Percentiles rank a stretch among this genome's conserved stretches.
phyloP scores from a whole-genome alignment of 371 early-diverging fungal species.

The Lichtheimia ornata region DNA sequence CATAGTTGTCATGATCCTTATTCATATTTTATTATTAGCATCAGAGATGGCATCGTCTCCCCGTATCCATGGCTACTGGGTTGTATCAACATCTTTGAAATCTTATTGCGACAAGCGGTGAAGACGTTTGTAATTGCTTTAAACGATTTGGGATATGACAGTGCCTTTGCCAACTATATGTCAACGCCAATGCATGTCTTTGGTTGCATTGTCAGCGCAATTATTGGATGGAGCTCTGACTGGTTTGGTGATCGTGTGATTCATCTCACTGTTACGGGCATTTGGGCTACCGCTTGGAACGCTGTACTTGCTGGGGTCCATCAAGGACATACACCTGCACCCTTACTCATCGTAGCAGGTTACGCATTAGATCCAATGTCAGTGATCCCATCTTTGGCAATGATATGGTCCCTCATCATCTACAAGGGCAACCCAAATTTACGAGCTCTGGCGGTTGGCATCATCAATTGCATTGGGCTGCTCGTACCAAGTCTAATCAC shows the following conservation, averaged over 20 bases:
- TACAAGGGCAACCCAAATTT: background rate
- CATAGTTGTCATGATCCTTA: background rate
- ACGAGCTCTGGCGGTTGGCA: background rate
- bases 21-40: background rate
- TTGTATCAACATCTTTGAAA: background rate
- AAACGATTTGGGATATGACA: background rate
- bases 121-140: background rate
- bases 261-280: too few relatives aligned
- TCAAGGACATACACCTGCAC: conserved; percentile 30
- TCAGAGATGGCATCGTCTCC: background rate
- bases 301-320: conserved; percentile 59
- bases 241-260: too few relatives aligned
- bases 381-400: background rate
- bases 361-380: too few relatives aligned
- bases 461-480: background rate
- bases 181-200: background rate
- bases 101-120: background rate
- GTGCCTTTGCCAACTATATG: background rate
- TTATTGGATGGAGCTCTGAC: too few relatives aligned
- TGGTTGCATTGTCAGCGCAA: background rate
- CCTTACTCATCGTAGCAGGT: conserved; percentile 11
- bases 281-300: conserved; percentile 40
- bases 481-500: background rate
- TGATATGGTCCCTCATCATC: background rate
- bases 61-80: background rate